Conservation (phyloP, 345 rosid species). For the Dipteronia dyeriana region DNA sequence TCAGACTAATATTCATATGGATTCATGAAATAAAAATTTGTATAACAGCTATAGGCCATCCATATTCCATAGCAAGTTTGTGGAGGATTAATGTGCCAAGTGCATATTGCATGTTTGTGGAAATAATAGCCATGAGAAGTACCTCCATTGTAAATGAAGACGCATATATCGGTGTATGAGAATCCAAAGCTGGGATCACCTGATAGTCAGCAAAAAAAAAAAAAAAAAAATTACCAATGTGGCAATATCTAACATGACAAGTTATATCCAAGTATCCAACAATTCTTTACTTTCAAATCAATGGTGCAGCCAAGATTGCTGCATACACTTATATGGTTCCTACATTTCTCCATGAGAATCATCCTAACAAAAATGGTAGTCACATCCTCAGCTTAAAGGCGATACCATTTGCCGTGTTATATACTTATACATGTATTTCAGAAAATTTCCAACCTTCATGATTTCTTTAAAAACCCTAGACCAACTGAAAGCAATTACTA, state of each 20-base stretch:
- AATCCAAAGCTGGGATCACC: constrained; percentile 95
- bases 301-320: neutral
- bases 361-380: neutral
- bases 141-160: constrained; percentile 99
- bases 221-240: constrained; percentile 15
- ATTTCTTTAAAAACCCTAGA: neutral
- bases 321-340: neutral
- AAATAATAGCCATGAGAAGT: constrained; percentile 14
- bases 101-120: neutral
- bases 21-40: neutral
- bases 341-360: neutral
- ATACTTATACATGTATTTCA: neutral
- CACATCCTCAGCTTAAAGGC: neutral
- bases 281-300: neutral
- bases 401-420: neutral
- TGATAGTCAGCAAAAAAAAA: constrained; percentile 37
- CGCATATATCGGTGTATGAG: constrained; percentile 79
- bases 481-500: neutral
- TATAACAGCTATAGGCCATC: neutral
- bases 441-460: neutral
- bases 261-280: neutral
- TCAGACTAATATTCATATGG: constrained; percentile 8
- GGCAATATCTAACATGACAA: constrained; percentile 8
- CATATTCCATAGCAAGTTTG: neutral
- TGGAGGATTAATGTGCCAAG: neutral